Evolutionary conservation across 179 eudicot genomes (phyloP), one percentile per base, ranked within the genome.

Genomic region (Gypsophila paniculata): DNA sequence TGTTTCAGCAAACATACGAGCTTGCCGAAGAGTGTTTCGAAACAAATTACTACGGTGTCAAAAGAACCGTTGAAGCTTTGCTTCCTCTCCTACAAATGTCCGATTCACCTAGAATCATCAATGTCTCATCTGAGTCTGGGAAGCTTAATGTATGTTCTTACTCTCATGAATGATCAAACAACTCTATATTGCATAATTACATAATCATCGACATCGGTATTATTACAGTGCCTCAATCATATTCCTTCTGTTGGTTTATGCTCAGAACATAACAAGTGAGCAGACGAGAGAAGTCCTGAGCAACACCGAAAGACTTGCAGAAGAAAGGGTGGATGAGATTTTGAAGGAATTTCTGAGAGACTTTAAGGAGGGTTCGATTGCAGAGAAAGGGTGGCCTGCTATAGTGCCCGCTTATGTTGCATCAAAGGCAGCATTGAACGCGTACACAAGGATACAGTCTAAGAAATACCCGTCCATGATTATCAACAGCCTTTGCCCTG

Each of bases 371-470:
- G 84, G 82, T 9, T 52, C 69, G 18, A 2, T 72, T n/a, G 57
- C 59, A 67, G 62, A 65, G 42, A 91, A 88, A 44, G 84, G 89
- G 7, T 89, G 97, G 89, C 91, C 89, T 19, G 0, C 46, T 23
- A 19, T 8, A 11, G 0, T 74, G 10, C 12, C 87, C 13, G 85
- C 97, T 3, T 88, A 91, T 46, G 61, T 1, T 2, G 59, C 85
- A 23, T 86, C 93, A 1, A 89, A 91, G 75, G 88, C 87, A 0
- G 81, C 86, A 25, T 4, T 89, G 70, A 91, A 80, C 72, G 89
- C 90, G 10, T 89, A 91, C 69, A 85, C 97, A 48, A 87, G 96
- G 66, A 60, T 85, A 14, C 14, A 80, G 70, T 89, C 97, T 1
- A 82, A 75, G 63, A 84, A 84, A 18, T 62, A 78, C 68, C 87